phyloP scores from a whole-genome alignment of 1,284 basidiomycete genomes.

The Polyporus tsugae region DNA sequence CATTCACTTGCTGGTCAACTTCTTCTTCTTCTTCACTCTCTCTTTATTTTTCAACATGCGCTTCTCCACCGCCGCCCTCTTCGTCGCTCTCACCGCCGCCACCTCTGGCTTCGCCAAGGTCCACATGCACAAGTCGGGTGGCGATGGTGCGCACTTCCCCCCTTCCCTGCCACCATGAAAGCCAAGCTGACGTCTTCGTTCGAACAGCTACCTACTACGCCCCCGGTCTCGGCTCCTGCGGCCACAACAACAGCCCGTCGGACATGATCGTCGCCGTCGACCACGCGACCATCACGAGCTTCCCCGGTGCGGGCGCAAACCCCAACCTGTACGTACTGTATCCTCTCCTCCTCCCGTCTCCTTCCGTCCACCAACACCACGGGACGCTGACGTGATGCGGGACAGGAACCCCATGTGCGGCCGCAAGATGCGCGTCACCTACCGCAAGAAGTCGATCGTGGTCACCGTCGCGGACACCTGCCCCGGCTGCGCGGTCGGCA shows the following conservation, averaged over 20 bases:
- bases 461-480: slow-evolving; percentile 55
- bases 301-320: slow-evolving; percentile 32
- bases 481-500: slow-evolving; percentile 46
- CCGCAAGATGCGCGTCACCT: slow-evolving; percentile 40
- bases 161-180: too few relatives aligned
- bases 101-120: neutral
- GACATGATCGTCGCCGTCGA: slow-evolving; percentile 34
- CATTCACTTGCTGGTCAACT: neutral
- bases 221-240: slow-evolving; percentile 33
- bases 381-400: neutral
- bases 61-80: neutral
- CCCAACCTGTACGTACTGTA: slow-evolving; percentile 32
- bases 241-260: slow-evolving; percentile 27
- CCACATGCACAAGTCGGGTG: neutral
- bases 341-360: neutral
- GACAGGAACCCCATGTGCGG: slow-evolving; percentile 46
- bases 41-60: neutral
- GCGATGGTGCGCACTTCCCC: neutral
- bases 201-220: slow-evolving; percentile 29
- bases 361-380: too few relatives aligned
- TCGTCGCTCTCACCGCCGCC: neutral
- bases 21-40: neutral
- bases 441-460: slow-evolving; percentile 33
- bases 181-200: neutral
- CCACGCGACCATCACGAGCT: slow-evolving; percentile 24